Conservation (phyloP, 345 rosid species). For the Syzygium aqueum region DNA sequence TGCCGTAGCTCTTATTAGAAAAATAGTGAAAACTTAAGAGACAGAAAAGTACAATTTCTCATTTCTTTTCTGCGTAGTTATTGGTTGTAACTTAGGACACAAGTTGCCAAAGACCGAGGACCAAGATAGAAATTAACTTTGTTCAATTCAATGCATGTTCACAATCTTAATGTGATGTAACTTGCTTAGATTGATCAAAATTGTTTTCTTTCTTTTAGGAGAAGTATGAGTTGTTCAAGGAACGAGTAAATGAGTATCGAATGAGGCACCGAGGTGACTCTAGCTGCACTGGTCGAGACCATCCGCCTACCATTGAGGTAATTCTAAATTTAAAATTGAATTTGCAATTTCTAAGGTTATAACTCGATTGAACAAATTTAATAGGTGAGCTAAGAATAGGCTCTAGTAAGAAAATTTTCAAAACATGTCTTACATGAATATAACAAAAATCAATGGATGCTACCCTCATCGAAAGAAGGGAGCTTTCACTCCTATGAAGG, state of each 20-base stretch:
- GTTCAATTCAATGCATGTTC: not conserved
- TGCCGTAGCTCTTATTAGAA: no score
- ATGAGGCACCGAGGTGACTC: not conserved
- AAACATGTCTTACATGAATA: no score
- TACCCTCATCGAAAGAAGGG: no score
- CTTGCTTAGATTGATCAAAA: not conserved
- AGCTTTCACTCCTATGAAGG: no score
- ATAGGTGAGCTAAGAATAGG: not conserved
- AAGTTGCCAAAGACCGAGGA: not conserved
- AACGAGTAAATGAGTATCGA: not conserved
- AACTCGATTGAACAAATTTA: not conserved
- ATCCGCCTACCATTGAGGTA: constrained; percentile 19
- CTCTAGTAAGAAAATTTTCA: not conserved
- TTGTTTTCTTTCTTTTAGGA: not conserved
- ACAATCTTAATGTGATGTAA: no score
- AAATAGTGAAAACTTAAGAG: not conserved
- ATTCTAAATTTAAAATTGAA: not conserved
- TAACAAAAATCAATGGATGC: no score
- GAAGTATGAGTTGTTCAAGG: constrained; percentile 16
- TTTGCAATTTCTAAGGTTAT: not conserved
- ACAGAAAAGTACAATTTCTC: no score
- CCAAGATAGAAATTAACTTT: not conserved
- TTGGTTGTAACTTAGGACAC: no score
- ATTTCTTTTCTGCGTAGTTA: no score
- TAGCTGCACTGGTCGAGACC: constrained; percentile 1